phyloP scores from a whole-genome alignment of 2,329 filamentous ascomycete genomes.

The Xylariales sp. region DNA sequence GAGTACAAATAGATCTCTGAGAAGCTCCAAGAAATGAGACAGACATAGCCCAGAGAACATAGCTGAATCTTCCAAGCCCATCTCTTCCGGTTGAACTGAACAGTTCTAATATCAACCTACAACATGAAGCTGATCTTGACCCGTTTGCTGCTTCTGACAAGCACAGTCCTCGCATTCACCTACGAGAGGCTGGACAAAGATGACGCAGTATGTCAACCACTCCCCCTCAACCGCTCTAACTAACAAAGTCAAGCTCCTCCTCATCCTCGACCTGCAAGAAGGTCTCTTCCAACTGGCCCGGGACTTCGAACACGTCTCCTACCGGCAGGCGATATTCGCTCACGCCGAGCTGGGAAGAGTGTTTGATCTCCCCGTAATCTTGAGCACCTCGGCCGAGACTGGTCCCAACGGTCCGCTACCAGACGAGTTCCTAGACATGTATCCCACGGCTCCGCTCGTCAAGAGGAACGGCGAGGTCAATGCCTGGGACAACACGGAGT shows the following conservation, averaged over 20 bases:
- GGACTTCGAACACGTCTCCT: slow-evolving; percentile 63
- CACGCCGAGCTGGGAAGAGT: slow-evolving; percentile 62
- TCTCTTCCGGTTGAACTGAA: too few species aligned
- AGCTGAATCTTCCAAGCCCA: too few species aligned
- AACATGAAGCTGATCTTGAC: slow-evolving; percentile 13
- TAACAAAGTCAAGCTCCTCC: slow-evolving; percentile 38
- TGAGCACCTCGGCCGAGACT: slow-evolving; percentile 65
- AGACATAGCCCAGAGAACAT: too few species aligned
- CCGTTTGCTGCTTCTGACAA: slow-evolving; percentile 9
- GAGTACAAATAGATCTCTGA: too few species aligned
- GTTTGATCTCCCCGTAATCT: slow-evolving; percentile 63
- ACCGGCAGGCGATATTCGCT: slow-evolving; percentile 61
- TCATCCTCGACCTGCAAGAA: slow-evolving; percentile 57
- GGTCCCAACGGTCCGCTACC: slow-evolving; percentile 68
- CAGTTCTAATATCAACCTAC: not conserved
- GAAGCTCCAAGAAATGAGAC: too few species aligned
- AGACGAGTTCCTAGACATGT: slow-evolving; percentile 63
- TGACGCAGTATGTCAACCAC: slow-evolving; percentile 17
- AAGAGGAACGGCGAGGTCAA: slow-evolving; percentile 68
- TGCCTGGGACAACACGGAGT: slow-evolving; percentile 71
- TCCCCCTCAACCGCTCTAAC: slow-evolving; percentile 17
- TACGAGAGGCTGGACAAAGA: slow-evolving; percentile 32
- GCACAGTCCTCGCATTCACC: slow-evolving; percentile 16
- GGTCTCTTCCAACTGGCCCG: slow-evolving; percentile 56
- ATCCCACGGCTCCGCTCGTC: slow-evolving; percentile 62